Evolutionary conservation across 495 filamentous ascomycete species (phyloP).

Genomic region (Diplogelasinospora grovesii): DNA sequence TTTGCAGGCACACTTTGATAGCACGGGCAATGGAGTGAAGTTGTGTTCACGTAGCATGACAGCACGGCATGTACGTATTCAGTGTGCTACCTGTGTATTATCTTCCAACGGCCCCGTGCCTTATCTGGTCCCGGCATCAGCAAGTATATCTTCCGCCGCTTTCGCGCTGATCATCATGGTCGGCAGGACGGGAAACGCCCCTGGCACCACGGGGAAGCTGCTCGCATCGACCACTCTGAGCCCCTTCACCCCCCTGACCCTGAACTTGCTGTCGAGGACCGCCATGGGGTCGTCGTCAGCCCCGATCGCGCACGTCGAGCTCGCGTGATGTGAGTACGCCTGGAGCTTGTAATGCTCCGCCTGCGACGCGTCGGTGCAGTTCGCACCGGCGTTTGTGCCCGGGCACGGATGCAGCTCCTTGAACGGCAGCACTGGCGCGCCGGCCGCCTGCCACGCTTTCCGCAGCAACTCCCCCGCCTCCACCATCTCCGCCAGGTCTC

Average conservation of each 20-base stretch:
- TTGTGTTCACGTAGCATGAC: no score
- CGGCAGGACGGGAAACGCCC: slow-evolving; percentile 53
- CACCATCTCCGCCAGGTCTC: slow-evolving; percentile 43
- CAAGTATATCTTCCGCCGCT: slow-evolving; percentile 54
- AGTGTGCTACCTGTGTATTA: no score
- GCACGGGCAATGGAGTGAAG: no score
- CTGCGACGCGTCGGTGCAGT: slow-evolving; percentile 34
- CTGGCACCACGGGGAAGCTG: slow-evolving; percentile 46
- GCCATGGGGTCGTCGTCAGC: slow-evolving; percentile 41
- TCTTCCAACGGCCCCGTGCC: no score
- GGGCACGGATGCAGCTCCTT: slow-evolving; percentile 38
- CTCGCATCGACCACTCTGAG: slow-evolving; percentile 52
- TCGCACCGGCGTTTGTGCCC: slow-evolving; percentile 13
- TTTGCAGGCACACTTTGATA: no score
- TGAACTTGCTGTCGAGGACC: slow-evolving; percentile 46
- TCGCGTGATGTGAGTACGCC: slow-evolving; percentile 47
- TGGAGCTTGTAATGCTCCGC: slow-evolving; percentile 39
- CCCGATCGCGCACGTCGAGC: slow-evolving; percentile 43
- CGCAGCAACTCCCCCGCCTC: slow-evolving; percentile 46
- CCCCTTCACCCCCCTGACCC: slow-evolving; percentile 41
- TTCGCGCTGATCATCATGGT: slow-evolving; percentile 61
- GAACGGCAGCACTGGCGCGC: slow-evolving; percentile 29
- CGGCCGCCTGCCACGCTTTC: slow-evolving; percentile 28
- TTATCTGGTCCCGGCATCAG: no score
- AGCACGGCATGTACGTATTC: no score